Evolutionary conservation across 768 basidiomycete genomes (phyloP), one percentile per base, ranked within the genome.

Genomic region (Lentinula boryana): DNA sequence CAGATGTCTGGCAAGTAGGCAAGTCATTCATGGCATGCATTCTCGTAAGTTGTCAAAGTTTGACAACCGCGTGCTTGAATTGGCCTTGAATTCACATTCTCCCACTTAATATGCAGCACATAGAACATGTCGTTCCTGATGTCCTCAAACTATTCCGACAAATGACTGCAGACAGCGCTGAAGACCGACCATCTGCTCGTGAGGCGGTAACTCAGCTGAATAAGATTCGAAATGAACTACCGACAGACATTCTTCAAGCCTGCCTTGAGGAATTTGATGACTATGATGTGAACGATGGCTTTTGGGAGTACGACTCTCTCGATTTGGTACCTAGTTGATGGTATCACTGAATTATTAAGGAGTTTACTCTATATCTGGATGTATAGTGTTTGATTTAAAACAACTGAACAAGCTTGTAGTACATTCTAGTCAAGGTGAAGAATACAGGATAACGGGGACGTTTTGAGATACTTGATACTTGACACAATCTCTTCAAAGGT

Each of bases 1-100:
- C 48, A 31, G 61, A 62, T 58, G 49, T 61, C 4, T 61, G 60
- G 60, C 60, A 61, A 49, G n/a, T 61, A 40, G 60, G 60, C 8
- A 13, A 56, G 5, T 35, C 58, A 27, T 60, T 60, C 15, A 15
- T 32, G 5, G 18, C 23, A 23, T 44, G 40, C 21, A 12, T 57
- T n/a, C 16, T 15, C 6, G 46, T 59, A 10, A 50, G n/a, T n/a
- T n/a, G n/a, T n/a, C n/a, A n/a, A n/a, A n/a, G 38, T 23, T 38
- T 13, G 16, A 35, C n/a, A 9, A 33, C 8, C 12, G 36, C 12
- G 36, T 36, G 36, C 12, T 36, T 12, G 12, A 12, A 7, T 36
- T 36, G 36, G 36, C 12, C 12, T 36, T 8, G 36, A 8, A 36
- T 23, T 23, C 23, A 36, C 36, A 12, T 7, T 7, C 1, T 41